A percentile compares a stretch with the other conserved stretches of the same genome.
Conservation (phyloP, 2,329 filamentous ascomycete species). For the Aureobasidium sp. region DNA sequence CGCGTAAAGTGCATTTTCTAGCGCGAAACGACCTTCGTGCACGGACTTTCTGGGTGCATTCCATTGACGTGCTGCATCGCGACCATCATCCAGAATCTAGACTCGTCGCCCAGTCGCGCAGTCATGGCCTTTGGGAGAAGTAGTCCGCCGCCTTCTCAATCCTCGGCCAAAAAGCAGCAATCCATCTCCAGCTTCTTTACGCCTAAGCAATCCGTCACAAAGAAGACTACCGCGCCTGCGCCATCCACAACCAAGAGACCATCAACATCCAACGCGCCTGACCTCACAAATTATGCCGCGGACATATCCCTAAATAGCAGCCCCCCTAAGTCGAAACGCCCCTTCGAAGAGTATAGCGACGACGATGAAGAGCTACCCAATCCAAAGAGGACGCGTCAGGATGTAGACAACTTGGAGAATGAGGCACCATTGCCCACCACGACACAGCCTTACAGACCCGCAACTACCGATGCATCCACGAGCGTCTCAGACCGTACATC, state of each 20-base stretch:
- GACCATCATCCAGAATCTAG: background rate
- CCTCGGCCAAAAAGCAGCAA: conserved; percentile 60
- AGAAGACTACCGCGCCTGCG: conserved; percentile 69
- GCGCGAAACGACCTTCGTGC: background rate
- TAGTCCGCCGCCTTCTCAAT: conserved; percentile 15
- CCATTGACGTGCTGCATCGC: background rate
- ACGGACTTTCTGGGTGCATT: background rate
- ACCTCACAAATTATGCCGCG: conserved; percentile 11
- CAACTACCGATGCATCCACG: conserved; percentile 16
- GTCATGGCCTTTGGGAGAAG: conserved; percentile 13
- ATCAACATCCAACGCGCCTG: conserved; percentile 17
- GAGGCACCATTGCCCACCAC: conserved; percentile 5
- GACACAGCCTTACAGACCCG: conserved; percentile 23
- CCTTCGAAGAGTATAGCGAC: conserved; percentile 32
- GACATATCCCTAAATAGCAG: background rate
- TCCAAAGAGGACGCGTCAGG: conserved; percentile 20
- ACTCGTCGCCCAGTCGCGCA: background rate
- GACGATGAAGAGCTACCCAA: conserved; percentile 36
- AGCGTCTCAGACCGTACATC: conserved; percentile 45
- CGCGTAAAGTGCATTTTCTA: conserved; percentile 13
- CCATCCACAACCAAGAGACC: conserved; percentile 40
- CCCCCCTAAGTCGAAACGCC: conserved; percentile 28
- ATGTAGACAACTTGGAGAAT: conserved; percentile 11
- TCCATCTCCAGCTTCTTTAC: conserved; percentile 84
- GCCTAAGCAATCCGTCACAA: conserved; percentile 28